Evolutionary conservation across 169 alveolate genomes (phyloP).

Genomic region (Cryptosporidium xiaoi): DNA sequence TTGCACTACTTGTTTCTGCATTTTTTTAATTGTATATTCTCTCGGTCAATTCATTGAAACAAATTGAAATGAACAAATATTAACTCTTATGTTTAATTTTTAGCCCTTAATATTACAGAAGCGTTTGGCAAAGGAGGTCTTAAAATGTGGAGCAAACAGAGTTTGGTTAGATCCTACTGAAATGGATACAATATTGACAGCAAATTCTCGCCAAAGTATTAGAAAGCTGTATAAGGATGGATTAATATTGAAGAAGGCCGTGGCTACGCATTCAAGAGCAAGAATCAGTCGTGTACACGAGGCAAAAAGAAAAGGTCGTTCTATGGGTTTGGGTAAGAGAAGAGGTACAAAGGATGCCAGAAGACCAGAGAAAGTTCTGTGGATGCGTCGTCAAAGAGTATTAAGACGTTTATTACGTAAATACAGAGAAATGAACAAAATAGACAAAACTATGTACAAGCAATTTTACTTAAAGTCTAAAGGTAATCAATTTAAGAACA

Average conservation of each 20-base stretch:
- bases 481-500: slow-evolving; percentile 98
- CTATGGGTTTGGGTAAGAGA: slow-evolving; percentile 97
- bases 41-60: too few species aligned
- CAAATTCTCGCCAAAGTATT: slow-evolving; percentile 96
- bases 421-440: slow-evolving; percentile 95
- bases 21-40: too few species aligned
- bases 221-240: slow-evolving; percentile 97
- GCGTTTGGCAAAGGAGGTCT: slow-evolving; percentile 97
- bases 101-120: slow-evolving; percentile 94
- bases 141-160: slow-evolving; percentile 96
- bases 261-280: slow-evolving; percentile 95
- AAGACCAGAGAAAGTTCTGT: slow-evolving; percentile 95
- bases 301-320: slow-evolving; percentile 97
- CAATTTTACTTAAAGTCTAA: slow-evolving; percentile 95
- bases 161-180: slow-evolving; percentile 99
- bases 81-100: background rate
- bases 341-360: slow-evolving; percentile 97
- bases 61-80: background rate
- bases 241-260: slow-evolving; percentile 95
- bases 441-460: slow-evolving; percentile 97
- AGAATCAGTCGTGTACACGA: slow-evolving; percentile 92
- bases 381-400: slow-evolving; percentile 99
- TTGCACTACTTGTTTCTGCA: too few species aligned
- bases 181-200: slow-evolving; percentile 95
- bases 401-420: slow-evolving; percentile 96